Evolutionary conservation across 495 filamentous ascomycete species (phyloP).

Genomic region (Friedmanniomyces endolithicus): DNA sequence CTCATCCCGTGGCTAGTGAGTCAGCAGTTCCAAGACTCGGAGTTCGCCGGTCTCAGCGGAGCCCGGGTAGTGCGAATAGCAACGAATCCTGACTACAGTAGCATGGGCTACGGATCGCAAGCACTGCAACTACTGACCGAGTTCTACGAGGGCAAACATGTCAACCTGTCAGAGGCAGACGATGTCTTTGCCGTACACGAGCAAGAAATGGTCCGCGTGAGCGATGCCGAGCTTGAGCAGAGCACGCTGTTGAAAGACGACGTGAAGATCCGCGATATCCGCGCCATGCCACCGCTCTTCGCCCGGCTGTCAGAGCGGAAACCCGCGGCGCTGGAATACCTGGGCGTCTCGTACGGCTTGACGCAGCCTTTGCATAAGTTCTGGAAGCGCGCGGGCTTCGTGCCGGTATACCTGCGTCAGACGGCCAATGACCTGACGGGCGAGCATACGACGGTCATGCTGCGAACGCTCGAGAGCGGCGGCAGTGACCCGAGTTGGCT

Average conservation of each 20-base stretch:
- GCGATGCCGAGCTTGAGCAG: constrained; percentile 69
- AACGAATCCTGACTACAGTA: constrained; percentile 86
- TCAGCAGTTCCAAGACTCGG: constrained; percentile 96
- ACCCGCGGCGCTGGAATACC: constrained; percentile 72
- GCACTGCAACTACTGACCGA: constrained; percentile 75
- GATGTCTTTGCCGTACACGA: constrained; percentile 30
- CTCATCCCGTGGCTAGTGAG: constrained; percentile 96
- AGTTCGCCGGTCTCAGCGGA: constrained; percentile 86
- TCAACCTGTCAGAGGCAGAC: constrained; percentile 47
- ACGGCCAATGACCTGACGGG: constrained; percentile 93
- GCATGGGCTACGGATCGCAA: constrained; percentile 87
- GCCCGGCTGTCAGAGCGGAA: constrained; percentile 74
- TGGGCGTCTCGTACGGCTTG: constrained; percentile 90
- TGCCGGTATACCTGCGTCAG: constrained; percentile 87
- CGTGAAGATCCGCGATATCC: constrained; percentile 80
- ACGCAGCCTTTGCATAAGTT: constrained; percentile 86
- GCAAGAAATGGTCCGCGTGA: constrained; percentile 61
- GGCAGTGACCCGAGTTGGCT: constrained; percentile 63
- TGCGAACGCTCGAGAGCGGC: constrained; percentile 52
- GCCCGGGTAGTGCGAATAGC: constrained; percentile 90
- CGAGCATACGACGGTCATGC: constrained; percentile 96
- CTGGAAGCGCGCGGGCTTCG: constrained; percentile 82
- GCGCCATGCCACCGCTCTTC: constrained; percentile 84
- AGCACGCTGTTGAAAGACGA: constrained; percentile 73
- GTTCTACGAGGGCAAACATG: constrained; percentile 92